These are phyloP conservation scores for Lactarius hatsudake DNA, from an alignment of 768 basidiomycete genomes.

Conservation along the genomic window DNA sequence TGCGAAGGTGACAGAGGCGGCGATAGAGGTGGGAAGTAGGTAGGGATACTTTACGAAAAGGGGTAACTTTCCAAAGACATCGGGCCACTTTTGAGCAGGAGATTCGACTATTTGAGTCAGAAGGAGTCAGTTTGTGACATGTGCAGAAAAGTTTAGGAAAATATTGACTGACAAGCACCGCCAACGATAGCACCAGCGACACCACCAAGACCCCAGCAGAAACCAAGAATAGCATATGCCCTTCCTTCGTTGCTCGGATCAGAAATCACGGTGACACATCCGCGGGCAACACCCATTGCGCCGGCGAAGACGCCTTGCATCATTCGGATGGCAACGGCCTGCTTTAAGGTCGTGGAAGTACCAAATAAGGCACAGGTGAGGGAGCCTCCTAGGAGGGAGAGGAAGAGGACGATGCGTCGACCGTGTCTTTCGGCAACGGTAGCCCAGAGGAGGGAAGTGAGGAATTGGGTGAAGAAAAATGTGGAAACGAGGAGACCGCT, in stretches of 20 bases:
- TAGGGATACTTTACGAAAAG: slow-evolving; percentile 85
- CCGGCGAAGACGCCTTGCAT: slow-evolving; percentile 92
- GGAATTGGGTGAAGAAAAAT: slow-evolving; percentile 94
- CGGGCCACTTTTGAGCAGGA: slow-evolving; percentile 85
- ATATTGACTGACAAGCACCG: slow-evolving; percentile 60
- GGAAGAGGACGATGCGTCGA: slow-evolving; percentile 74
- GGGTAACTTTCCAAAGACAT: slow-evolving; percentile 56
- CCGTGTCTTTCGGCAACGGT: slow-evolving; percentile 95
- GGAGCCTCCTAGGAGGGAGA: slow-evolving; percentile 84
- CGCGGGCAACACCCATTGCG: slow-evolving; percentile 91
- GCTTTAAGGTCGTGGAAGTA: slow-evolving; percentile 66
- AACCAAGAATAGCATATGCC: slow-evolving; percentile 87
- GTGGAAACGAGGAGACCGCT: slow-evolving; percentile 81
- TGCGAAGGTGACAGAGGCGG: slow-evolving; percentile 68
- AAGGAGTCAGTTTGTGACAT: slow-evolving; percentile 18
- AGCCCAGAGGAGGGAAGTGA: slow-evolving; percentile 94
- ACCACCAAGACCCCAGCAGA: slow-evolving; percentile 97
- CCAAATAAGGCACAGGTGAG: slow-evolving; percentile 71
- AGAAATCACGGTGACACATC: slow-evolving; percentile 81
- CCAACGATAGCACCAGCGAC: slow-evolving; percentile 86
- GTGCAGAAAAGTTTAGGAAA: neutral
- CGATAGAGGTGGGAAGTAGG: slow-evolving; percentile 80
- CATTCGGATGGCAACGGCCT: slow-evolving; percentile 84
- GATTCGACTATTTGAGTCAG: slow-evolving; percentile 58
- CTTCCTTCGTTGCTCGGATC: slow-evolving; percentile 91